These are phyloP conservation scores for Diospyros kaki DNA, from an alignment of 148 eudicot species.

Conservation along the genomic window DNA sequence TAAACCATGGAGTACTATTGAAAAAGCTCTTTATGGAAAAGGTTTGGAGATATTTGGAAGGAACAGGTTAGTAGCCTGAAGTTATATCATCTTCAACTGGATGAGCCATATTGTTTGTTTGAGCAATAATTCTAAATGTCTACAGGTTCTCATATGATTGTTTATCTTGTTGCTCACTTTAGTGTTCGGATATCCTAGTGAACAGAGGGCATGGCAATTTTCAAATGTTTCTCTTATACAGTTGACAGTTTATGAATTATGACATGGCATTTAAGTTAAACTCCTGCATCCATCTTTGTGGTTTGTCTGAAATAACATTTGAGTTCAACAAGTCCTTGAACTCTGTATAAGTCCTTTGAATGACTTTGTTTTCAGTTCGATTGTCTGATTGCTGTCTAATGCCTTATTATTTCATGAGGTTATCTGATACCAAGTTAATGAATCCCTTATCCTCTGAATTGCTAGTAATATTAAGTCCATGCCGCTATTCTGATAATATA, in stretches of 20 bases:
- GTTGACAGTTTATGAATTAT: not conserved
- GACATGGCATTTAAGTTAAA: not conserved
- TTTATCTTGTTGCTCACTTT: not conserved
- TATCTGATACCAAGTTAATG: not conserved
- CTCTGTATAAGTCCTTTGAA: not conserved
- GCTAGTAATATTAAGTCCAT: conserved; percentile 1
- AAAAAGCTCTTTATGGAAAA: conserved; percentile 80
- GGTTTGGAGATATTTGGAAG: conserved; percentile 92
- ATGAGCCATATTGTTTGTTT: not conserved
- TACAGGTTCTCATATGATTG: not conserved
- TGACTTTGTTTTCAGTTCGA: not conserved
- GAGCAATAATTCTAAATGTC: not conserved
- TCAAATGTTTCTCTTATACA: not conserved
- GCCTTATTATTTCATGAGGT: no score
- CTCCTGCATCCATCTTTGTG: not conserved
- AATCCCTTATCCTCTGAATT: not conserved
- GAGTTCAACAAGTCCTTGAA: not conserved
- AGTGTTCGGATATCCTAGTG: not conserved
- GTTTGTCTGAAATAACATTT: not conserved
- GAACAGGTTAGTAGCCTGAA: conserved; percentile 57
- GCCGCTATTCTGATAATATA: not conserved
- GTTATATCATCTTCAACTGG: not conserved
- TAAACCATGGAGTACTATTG: conserved; percentile 76
- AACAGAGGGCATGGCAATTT: not conserved
- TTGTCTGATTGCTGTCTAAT: not conserved